Percentiles rank a stretch among this genome's conserved stretches.
These are phyloP conservation scores for Stellera chamaejasme DNA, from an alignment of 345 rosid genomes.

Conservation along the genomic window DNA sequence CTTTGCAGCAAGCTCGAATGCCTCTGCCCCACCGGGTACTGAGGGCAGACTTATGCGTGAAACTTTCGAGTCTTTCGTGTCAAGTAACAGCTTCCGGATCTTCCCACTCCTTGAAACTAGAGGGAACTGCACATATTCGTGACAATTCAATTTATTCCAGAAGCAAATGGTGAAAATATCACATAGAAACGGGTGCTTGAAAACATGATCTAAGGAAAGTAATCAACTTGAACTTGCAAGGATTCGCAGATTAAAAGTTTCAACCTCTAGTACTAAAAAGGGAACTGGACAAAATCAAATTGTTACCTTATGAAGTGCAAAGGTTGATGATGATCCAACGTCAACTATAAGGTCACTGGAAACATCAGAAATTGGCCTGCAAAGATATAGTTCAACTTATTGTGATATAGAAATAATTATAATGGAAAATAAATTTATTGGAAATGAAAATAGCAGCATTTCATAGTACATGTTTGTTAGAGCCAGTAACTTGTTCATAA, in stretches of 20 bases:
- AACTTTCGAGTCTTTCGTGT: conserved; percentile 62
- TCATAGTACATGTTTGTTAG: conserved; percentile 32
- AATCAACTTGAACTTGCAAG: too few species aligned
- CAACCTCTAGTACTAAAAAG: too few species aligned
- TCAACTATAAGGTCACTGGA: conserved; percentile 87
- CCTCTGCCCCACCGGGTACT: conserved; percentile 83
- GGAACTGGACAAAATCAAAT: too few species aligned
- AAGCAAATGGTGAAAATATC: neutral
- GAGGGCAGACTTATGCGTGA: conserved; percentile 47
- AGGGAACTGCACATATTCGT: conserved; percentile 56
- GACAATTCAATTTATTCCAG: conserved; percentile 3
- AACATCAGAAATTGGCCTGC: conserved; percentile 97
- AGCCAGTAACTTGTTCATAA: conserved; percentile 31
- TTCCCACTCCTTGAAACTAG: conserved; percentile 88
- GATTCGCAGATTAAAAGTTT: too few species aligned
- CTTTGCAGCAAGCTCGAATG: conserved; percentile 94
- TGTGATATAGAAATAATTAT: conserved; percentile 10
- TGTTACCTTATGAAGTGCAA: conserved; percentile 86
- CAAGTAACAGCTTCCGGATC: conserved; percentile 60
- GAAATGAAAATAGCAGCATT: conserved; percentile 7
- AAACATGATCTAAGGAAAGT: neutral
- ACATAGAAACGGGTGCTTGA: neutral
- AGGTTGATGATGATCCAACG: conserved; percentile 70
- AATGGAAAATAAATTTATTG: neutral
- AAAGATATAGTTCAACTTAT: conserved; percentile 17